Conservation (phyloP, 805 yeast species). For the Wickerhamiella lipophila region DNA sequence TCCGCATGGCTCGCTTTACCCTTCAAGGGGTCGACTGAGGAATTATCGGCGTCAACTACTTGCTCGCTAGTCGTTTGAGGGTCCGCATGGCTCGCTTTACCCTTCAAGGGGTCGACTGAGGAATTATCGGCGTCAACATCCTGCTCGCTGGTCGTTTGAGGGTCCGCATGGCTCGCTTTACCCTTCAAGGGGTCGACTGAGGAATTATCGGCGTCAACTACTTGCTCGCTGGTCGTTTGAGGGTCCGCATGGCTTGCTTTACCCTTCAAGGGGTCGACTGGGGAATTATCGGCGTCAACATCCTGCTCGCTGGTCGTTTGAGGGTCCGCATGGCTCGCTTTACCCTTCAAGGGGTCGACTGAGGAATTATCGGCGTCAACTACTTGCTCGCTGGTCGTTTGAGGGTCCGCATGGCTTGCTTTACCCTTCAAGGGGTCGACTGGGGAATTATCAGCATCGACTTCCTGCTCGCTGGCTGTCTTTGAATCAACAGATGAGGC, state of each 20-base stretch:
- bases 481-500: too few species aligned
- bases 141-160: conserved; percentile 1
- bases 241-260: background rate
- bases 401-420: background rate
- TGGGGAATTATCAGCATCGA: conserved; percentile 6
- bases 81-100: background rate
- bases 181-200: conserved; percentile 8
- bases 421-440: conserved; percentile 1
- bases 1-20: background rate
- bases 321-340: background rate
- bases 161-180: background rate
- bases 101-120: conserved; percentile 2
- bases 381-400: conserved; percentile 4
- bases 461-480: conserved; percentile 1
- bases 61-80: conserved; percentile 1
- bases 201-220: conserved; percentile 7
- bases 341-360: background rate
- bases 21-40: background rate
- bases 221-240: conserved; percentile 1
- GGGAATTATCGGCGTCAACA: conserved; percentile 7
- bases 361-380: conserved; percentile 4
- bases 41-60: background rate
- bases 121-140: conserved; percentile 1
- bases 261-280: conserved; percentile 7
- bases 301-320: conserved; percentile 5